phyloP scores from a whole-genome alignment of 306 rosid genomes.

The Luffa aegyptiaca region DNA sequence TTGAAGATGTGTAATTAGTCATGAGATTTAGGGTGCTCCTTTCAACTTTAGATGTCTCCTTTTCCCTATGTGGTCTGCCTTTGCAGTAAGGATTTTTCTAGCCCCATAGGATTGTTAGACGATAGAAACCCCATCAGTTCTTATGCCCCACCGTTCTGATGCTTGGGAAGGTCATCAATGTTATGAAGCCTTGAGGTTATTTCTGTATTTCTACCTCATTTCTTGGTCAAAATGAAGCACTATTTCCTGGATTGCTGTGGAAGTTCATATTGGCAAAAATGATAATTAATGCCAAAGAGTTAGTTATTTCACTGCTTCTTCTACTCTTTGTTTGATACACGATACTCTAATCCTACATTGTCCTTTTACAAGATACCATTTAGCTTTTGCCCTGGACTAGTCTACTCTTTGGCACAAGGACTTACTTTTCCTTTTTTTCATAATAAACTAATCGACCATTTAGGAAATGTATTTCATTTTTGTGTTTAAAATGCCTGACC shows the following conservation, averaged over 20 bases:
- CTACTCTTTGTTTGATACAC: background rate
- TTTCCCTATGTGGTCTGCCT: background rate
- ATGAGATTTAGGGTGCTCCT: background rate
- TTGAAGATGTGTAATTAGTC: background rate
- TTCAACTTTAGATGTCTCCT: background rate
- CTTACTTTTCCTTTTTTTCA: background rate
- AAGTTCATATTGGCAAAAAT: background rate
- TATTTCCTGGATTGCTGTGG: background rate
- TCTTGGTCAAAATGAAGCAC: background rate
- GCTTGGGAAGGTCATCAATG: background rate
- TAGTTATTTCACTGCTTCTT: background rate
- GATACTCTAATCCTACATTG: background rate
- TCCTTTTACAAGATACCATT: background rate
- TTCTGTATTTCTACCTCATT: background rate
- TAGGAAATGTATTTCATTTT: background rate
- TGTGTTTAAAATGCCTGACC: background rate
- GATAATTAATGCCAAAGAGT: background rate
- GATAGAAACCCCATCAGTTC: background rate
- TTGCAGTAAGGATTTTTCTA: background rate
- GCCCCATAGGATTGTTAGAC: background rate
- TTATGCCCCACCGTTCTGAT: background rate
- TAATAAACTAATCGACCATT: background rate
- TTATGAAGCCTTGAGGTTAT: background rate
- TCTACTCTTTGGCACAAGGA: background rate
- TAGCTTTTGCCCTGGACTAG: background rate